Conservation (phyloP, 2,329 filamentous ascomycete species). For the Cadophora malorum region DNA sequence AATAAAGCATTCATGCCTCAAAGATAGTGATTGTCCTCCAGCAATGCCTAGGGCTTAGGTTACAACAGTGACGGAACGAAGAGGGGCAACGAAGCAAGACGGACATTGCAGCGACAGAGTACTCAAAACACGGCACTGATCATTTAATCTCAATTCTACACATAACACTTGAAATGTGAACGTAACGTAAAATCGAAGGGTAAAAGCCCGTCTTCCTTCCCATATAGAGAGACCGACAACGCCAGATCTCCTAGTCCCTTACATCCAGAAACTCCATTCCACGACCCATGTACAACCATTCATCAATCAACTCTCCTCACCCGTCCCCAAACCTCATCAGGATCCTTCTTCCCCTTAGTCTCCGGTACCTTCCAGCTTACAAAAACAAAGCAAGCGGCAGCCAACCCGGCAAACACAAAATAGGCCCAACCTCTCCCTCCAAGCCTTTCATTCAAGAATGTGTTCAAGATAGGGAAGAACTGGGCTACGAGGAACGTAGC, state of each 20-base stretch:
- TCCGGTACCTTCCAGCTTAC: conserved; percentile 80
- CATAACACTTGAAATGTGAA: background rate
- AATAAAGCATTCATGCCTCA: no score
- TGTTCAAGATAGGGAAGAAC: conserved; percentile 90
- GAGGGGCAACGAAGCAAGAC: no score
- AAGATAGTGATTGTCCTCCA: no score
- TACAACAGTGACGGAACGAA: no score
- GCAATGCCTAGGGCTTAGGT: no score
- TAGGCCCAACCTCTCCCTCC: conserved; percentile 84
- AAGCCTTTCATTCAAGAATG: conserved; percentile 65
- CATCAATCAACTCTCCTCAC: conserved; percentile 34
- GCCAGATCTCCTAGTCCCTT: background rate
- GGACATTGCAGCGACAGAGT: no score
- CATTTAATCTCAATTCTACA: no score
- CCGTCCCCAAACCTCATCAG: conserved; percentile 90
- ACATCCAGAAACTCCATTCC: background rate
- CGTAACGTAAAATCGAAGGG: background rate
- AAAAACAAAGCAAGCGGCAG: conserved; percentile 72
- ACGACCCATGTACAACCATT: background rate
- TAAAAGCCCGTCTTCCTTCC: background rate
- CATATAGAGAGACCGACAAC: background rate
- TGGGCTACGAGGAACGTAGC: conserved; percentile 93
- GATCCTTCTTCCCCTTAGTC: conserved; percentile 82
- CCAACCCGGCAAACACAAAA: conserved; percentile 85
- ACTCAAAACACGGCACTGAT: no score